Conservation (phyloP, 345 rosid species). For the Reutealis trisperma region DNA sequence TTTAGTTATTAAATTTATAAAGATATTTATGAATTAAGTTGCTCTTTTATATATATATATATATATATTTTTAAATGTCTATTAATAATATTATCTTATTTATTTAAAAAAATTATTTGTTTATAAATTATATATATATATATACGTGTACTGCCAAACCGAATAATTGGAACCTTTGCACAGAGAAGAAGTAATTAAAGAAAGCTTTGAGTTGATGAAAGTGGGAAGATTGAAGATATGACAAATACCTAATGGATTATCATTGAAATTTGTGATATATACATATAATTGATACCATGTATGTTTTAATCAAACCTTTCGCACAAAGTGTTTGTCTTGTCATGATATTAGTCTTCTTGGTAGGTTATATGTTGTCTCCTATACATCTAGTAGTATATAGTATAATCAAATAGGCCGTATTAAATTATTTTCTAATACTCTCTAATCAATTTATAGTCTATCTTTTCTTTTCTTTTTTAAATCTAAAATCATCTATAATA, state of each 20-base stretch:
- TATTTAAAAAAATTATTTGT: background rate
- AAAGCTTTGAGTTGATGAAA: background rate
- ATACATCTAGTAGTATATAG: background rate
- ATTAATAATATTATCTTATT: too few relatives aligned
- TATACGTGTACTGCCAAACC: background rate
- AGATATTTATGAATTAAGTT: too few relatives aligned
- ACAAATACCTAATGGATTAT: conserved; percentile 12
- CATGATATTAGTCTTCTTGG: conserved; percentile 11
- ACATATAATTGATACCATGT: background rate
- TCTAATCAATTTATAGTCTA: background rate
- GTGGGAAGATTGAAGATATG: conserved; percentile 12
- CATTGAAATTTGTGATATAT: background rate
- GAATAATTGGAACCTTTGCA: conserved; percentile 8
- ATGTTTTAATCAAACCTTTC: background rate
- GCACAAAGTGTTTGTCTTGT: background rate
- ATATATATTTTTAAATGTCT: too few relatives aligned
- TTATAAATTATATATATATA: background rate
- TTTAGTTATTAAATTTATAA: too few relatives aligned
- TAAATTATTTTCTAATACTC: background rate
- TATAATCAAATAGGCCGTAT: background rate
- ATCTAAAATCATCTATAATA: too few relatives aligned
- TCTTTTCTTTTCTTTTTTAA: background rate
- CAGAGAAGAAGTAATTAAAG: background rate
- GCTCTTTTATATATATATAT: too few relatives aligned
- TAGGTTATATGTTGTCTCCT: conserved; percentile 3